phyloP scores from a whole-genome alignment of 2,329 filamentous ascomycete genomes.

The Curvularia lunata region DNA sequence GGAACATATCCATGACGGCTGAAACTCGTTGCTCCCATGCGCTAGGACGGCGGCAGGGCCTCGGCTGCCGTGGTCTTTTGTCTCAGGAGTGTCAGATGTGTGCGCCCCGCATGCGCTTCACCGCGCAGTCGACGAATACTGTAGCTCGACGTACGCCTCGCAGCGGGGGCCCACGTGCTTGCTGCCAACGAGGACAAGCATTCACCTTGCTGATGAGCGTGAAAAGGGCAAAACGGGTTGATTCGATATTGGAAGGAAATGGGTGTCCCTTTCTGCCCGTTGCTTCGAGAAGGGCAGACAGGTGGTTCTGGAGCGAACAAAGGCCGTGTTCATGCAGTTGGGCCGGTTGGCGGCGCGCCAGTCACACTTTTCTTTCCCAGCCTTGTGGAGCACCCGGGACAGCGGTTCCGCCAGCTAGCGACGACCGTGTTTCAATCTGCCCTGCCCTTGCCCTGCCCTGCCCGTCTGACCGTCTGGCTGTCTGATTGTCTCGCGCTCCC shows the following conservation, averaged over 20 bases:
- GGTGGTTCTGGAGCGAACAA: conserved; percentile 4
- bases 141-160: conserved; percentile 7
- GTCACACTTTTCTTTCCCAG: conserved; percentile 21
- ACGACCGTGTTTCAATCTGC: conserved; percentile 30
- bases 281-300: conserved; percentile 7
- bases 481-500: conserved; percentile 14
- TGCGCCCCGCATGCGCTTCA: conserved; percentile 15
- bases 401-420: conserved; percentile 35
- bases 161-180: conserved; percentile 8
- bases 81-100: conserved; percentile 15
- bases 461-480: background rate
- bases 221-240: conserved; percentile 2
- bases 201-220: conserved; percentile 4
- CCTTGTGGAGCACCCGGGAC: conserved; percentile 24
- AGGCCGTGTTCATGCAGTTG: conserved; percentile 18
- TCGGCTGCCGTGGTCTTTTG: conserved; percentile 7
- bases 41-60: conserved; percentile 9
- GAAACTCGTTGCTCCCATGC: conserved; percentile 7
- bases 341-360: conserved; percentile 13
- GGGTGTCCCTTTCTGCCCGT: background rate
- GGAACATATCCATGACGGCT: conserved; percentile 11
- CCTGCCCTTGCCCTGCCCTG: too few species aligned
- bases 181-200: conserved; percentile 9
- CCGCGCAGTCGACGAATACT: conserved; percentile 11
- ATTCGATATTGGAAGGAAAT: conserved; percentile 3